phyloP scores from a whole-genome alignment of 148 eudicot species.

The Nepenthes mirabilis region DNA sequence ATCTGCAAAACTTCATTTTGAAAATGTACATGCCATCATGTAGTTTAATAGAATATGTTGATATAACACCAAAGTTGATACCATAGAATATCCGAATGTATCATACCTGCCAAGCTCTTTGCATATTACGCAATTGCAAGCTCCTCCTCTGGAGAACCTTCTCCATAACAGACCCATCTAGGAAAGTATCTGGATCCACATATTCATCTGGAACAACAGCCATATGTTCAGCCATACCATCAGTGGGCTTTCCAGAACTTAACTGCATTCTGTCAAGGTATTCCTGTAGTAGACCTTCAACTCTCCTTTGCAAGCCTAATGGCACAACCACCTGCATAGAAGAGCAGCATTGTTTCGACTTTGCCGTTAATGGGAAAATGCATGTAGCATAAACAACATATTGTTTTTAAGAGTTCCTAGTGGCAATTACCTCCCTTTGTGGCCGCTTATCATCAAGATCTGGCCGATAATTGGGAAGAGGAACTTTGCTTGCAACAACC shows the following conservation, averaged over 20 bases:
- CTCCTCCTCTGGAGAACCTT: constrained; percentile 86
- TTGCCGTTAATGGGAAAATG: not conserved
- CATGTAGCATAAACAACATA: not conserved
- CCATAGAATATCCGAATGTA: not conserved
- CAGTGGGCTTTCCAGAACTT: constrained; percentile 22
- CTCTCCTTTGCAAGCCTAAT: constrained; percentile 94
- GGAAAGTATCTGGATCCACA: constrained; percentile 35
- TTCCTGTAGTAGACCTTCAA: constrained; percentile 96
- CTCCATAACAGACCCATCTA: constrained; percentile 94
- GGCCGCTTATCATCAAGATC: constrained; percentile 99
- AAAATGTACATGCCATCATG: not conserved
- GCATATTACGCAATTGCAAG: constrained; percentile 86
- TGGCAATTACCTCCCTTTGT: constrained; percentile 79
- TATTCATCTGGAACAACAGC: constrained; percentile 21
- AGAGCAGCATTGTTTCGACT: constrained; percentile 2
- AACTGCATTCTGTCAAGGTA: constrained; percentile 68
- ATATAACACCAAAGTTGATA: no score
- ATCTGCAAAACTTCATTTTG: not conserved
- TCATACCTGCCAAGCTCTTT: constrained; percentile 90
- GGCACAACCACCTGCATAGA: constrained; percentile 72
- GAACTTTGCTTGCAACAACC: constrained; percentile 91
- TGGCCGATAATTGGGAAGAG: constrained; percentile 95
- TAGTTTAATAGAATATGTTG: no score
- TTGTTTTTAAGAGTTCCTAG: not conserved
- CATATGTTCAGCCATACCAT: constrained; percentile 24